Evolutionary conservation across 1,284 basidiomycete species (phyloP).

Genomic region (Cystobasidium sp.): DNA sequence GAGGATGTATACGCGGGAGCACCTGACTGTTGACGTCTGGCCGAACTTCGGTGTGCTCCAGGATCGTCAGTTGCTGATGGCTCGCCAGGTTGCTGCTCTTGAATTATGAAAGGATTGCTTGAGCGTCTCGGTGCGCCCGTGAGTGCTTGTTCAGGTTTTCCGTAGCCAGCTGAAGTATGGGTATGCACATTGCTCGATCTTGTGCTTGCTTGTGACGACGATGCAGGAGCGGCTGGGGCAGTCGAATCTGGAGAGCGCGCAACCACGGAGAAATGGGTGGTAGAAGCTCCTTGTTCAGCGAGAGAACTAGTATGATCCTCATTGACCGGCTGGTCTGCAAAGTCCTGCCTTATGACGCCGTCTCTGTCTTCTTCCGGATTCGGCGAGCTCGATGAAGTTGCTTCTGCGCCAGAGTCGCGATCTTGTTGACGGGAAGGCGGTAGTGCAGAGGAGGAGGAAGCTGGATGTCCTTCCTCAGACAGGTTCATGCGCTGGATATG

Average conservation of each 20-base stretch:
- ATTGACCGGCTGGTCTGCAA: background rate
- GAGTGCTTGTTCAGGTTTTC: too few relatives aligned
- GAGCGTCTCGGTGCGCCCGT: too few relatives aligned
- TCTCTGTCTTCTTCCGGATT: background rate
- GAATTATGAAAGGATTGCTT: too few relatives aligned
- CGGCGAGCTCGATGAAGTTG: background rate
- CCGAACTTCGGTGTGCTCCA: too few relatives aligned
- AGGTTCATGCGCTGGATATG: background rate
- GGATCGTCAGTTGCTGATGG: too few relatives aligned
- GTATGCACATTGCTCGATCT: background rate
- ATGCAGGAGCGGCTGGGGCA: background rate
- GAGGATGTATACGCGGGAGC: too few relatives aligned
- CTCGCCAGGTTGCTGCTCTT: too few relatives aligned
- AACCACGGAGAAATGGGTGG: slow-evolving; percentile 14
- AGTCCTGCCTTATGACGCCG: background rate
- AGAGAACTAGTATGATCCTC: background rate
- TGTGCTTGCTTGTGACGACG: background rate
- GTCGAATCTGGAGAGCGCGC: slow-evolving; percentile 12
- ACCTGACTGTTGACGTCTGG: too few relatives aligned
- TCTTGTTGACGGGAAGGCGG: background rate
- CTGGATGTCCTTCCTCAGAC: background rate
- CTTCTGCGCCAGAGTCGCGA: background rate
- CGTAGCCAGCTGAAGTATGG: background rate
- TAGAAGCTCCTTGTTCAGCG: slow-evolving; percentile 1
- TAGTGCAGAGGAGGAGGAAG: background rate